Evolutionary conservation across 1,139 yeast genomes (phyloP).

Genomic region (Sugiyamaella grinbergsii): DNA sequence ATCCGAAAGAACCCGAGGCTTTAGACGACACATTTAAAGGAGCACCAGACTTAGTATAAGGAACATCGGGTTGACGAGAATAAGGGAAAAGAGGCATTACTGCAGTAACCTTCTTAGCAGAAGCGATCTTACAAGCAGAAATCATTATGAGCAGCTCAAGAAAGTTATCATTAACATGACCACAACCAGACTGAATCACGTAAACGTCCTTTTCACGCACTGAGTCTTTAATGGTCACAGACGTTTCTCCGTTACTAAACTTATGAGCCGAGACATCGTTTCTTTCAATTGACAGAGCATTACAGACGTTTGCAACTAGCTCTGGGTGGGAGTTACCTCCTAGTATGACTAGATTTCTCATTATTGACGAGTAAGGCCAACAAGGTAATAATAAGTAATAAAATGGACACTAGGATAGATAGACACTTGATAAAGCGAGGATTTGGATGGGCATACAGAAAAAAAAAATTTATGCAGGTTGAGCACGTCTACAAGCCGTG

Average conservation of each 20-base stretch:
- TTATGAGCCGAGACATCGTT: constrained; percentile 59
- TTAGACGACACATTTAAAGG: constrained; percentile 52
- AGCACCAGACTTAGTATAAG: constrained; percentile 72
- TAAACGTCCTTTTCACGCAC: constrained; percentile 94
- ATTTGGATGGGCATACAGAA: too few species aligned
- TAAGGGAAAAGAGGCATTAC: constrained; percentile 95
- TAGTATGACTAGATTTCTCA: constrained; percentile 76
- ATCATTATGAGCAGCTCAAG: constrained; percentile 85
- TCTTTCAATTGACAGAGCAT: constrained; percentile 60
- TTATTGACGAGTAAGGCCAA: constrained; percentile 35
- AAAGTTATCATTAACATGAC: constrained; percentile 87
- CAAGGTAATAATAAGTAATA: not conserved
- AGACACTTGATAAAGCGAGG: too few species aligned
- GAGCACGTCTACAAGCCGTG: not conserved
- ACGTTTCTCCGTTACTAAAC: constrained; percentile 87
- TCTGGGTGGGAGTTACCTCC: constrained; percentile 77
- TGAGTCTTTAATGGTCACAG: constrained; percentile 76
- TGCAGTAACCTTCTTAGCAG: constrained; percentile 91
- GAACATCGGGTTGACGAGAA: constrained; percentile 93
- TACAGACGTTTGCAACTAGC: constrained; percentile 63
- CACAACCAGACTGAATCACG: constrained; percentile 77
- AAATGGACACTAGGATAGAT: not conserved
- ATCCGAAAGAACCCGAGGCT: constrained; percentile 34
- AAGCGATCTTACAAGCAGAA: constrained; percentile 93
- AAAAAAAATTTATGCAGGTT: not conserved